Percentiles rank a stretch among this genome's conserved stretches.
phyloP scores from a whole-genome alignment of 805 yeast genomes.

The Ogataea dorogensis region DNA sequence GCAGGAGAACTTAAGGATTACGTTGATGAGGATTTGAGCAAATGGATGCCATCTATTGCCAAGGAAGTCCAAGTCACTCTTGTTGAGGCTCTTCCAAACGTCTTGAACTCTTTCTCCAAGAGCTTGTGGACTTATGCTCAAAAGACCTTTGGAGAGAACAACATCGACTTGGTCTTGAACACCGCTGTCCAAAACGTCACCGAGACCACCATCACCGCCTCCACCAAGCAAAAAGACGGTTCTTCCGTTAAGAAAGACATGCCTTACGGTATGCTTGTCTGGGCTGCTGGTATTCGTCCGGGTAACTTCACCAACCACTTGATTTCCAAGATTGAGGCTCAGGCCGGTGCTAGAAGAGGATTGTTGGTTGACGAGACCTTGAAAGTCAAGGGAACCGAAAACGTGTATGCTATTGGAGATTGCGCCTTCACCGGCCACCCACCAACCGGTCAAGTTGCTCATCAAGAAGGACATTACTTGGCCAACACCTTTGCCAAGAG shows the following conservation, averaged over 20 bases:
- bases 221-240: conserved; percentile 44
- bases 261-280: conserved; percentile 55
- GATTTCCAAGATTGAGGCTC: conserved; percentile 46
- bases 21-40: conserved; percentile 52
- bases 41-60: conserved; percentile 56
- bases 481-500: conserved; percentile 43
- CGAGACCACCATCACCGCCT: conserved; percentile 42
- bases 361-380: conserved; percentile 48
- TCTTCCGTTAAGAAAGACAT: conserved; percentile 37
- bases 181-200: conserved; percentile 51
- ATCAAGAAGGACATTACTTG: conserved; percentile 52
- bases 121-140: conserved; percentile 52
- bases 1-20: conserved; percentile 58
- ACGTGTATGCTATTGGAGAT: conserved; percentile 52
- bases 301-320: conserved; percentile 45
- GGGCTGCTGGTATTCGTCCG: conserved; percentile 60
- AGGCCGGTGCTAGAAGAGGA: conserved; percentile 54
- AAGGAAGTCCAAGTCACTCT: conserved; percentile 47
- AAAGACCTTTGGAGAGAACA: conserved; percentile 49
- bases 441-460: conserved; percentile 59
- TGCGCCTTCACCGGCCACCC: conserved; percentile 56
- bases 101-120: conserved; percentile 49
- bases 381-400: conserved; percentile 47
- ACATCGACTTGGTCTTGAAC: conserved; percentile 45
- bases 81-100: conserved; percentile 54